Conservation (phyloP, 2,329 filamentous ascomycete genomes). For the Coniochaeta ligniaria region DNA sequence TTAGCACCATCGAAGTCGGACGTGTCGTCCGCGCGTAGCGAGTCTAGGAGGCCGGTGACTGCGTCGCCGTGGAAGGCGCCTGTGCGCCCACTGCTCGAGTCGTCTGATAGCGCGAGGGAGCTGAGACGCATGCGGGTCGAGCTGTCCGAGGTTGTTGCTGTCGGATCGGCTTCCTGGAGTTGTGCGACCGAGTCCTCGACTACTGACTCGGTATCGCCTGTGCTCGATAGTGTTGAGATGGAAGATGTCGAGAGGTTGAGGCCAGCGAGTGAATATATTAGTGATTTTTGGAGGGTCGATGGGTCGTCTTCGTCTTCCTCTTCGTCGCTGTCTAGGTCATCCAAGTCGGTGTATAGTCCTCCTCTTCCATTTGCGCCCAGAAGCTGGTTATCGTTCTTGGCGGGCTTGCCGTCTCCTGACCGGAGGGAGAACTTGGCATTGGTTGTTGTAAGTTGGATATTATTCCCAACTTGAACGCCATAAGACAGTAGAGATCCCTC, state of each 20-base stretch:
- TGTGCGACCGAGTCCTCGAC: conserved; percentile 46
- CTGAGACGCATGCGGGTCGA: conserved; percentile 34
- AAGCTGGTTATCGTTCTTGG: conserved; percentile 32
- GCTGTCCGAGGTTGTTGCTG: conserved; percentile 5
- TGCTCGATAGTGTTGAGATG: conserved; percentile 55
- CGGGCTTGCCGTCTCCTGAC: conserved; percentile 25
- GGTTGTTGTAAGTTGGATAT: conserved; percentile 33
- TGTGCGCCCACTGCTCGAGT: conserved; percentile 45
- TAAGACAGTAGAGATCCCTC: conserved; percentile 74
- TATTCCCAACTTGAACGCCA: conserved; percentile 64
- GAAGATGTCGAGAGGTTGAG: conserved; percentile 48
- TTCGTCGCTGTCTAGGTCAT: conserved; percentile 40
- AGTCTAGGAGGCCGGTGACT: conserved; percentile 78
- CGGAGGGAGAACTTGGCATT: conserved; percentile 29
- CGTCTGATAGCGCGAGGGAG: conserved; percentile 58
- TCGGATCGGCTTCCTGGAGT: conserved; percentile 14
- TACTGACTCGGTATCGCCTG: conserved; percentile 60
- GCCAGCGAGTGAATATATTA: conserved; percentile 46
- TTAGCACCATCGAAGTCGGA: conserved; percentile 76
- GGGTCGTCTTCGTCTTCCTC: conserved; percentile 39
- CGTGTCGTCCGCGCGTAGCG: conserved; percentile 64
- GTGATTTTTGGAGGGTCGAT: conserved; percentile 43
- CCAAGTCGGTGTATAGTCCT: conserved; percentile 36
- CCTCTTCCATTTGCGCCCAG: conserved; percentile 46
- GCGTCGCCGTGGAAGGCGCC: conserved; percentile 78